Evolutionary conservation across 2,329 filamentous ascomycete genomes (phyloP).

Genomic region (Exophiala bonariae): DNA sequence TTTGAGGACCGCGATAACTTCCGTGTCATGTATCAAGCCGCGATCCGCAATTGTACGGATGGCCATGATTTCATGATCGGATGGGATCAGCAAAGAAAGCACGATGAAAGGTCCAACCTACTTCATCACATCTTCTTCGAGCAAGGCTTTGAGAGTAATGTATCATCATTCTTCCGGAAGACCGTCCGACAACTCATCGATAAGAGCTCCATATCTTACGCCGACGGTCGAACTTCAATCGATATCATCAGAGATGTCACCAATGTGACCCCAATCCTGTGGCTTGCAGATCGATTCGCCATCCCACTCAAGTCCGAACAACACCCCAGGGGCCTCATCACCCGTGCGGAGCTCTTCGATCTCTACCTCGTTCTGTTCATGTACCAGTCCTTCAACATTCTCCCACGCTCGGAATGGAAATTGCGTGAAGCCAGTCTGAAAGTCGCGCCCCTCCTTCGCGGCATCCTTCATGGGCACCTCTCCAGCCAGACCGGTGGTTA

Average conservation of each 20-base stretch:
- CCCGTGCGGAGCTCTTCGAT: slow-evolving; percentile 48
- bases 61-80: slow-evolving; percentile 51
- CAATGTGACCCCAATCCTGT: slow-evolving; percentile 66
- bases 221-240: slow-evolving; percentile 46
- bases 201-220: slow-evolving; percentile 48
- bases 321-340: slow-evolving; percentile 58
- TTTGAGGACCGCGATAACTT: slow-evolving; percentile 53
- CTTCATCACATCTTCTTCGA: slow-evolving; percentile 51
- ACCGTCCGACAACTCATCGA: slow-evolving; percentile 48
- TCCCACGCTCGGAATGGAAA: slow-evolving; percentile 50
- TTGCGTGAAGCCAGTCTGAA: slow-evolving; percentile 47
- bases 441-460: slow-evolving; percentile 38
- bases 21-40: slow-evolving; percentile 48
- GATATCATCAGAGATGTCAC: slow-evolving; percentile 65
- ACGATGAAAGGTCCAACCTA: slow-evolving; percentile 41
- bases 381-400: slow-evolving; percentile 56
- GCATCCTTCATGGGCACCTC: slow-evolving; percentile 47
- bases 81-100: slow-evolving; percentile 44
- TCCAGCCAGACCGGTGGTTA: slow-evolving; percentile 45
- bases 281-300: slow-evolving; percentile 63
- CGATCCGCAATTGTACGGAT: slow-evolving; percentile 42
- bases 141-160: slow-evolving; percentile 44
- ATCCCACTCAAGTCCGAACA: slow-evolving; percentile 65
- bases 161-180: slow-evolving; percentile 44
- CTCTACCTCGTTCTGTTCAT: slow-evolving; percentile 47